These are phyloP conservation scores for Apiospora sp. DNA, from an alignment of 2,329 filamentous ascomycete genomes.

Conservation along the genomic window DNA sequence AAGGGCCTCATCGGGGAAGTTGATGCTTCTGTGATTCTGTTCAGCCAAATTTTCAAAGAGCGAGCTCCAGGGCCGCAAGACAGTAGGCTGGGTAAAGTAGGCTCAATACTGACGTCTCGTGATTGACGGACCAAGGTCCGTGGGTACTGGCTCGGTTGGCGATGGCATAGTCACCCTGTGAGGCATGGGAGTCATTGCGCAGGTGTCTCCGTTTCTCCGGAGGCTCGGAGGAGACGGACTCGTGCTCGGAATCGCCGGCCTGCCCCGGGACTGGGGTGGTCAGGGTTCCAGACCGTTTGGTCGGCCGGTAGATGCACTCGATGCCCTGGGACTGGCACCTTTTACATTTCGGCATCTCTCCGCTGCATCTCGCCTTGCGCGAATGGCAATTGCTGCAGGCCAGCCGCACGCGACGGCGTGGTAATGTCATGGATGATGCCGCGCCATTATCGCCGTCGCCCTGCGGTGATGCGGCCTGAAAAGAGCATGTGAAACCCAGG, in stretches of 20 bases:
- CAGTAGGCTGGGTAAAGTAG: background rate
- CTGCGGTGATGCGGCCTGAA: constrained; percentile 54
- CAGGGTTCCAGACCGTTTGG: constrained; percentile 41
- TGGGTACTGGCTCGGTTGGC: background rate
- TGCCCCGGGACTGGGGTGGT: constrained; percentile 34
- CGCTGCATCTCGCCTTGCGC: constrained; percentile 65
- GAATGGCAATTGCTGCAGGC: constrained; percentile 66
- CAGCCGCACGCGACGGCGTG: constrained; percentile 62
- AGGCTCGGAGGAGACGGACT: constrained; percentile 44
- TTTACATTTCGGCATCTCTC: constrained; percentile 63
- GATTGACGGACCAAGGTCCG: constrained; percentile 29
- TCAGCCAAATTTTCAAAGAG: constrained; percentile 60
- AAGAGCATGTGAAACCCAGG: constrained; percentile 64
- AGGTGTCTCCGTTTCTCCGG: constrained; percentile 42
- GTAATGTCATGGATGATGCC: constrained; percentile 48
- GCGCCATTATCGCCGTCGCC: constrained; percentile 45
- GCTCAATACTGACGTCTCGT: constrained; percentile 9
- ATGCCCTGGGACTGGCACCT: constrained; percentile 60
- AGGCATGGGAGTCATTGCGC: constrained; percentile 41
- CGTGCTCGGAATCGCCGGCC: constrained; percentile 43
- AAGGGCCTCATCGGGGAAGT: constrained; percentile 51
- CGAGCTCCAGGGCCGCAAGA: constrained; percentile 42
- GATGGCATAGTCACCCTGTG: constrained; percentile 36
- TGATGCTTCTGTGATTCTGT: constrained; percentile 37
- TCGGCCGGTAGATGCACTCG: constrained; percentile 61